Conservation (phyloP, 495 filamentous ascomycete genomes). For the Penicillium diatomitis region DNA sequence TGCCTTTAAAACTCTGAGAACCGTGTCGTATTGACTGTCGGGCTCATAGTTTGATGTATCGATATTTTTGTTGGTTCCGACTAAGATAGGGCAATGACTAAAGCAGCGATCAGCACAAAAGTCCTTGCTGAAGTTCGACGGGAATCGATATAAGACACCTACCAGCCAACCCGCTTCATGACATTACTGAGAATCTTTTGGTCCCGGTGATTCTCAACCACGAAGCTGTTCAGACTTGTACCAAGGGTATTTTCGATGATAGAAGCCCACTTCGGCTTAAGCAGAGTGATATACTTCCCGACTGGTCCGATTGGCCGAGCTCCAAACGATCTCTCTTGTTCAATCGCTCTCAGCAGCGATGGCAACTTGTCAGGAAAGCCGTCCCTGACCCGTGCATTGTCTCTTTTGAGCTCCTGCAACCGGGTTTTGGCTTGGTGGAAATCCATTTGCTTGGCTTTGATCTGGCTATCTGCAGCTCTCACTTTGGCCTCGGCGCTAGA, state of each 20-base stretch:
- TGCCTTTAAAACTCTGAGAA: constrained; percentile 65
- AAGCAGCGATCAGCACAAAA: constrained; percentile 8
- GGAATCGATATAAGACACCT: constrained; percentile 5
- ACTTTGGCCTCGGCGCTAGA: constrained; percentile 26
- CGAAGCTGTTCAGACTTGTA: constrained; percentile 55
- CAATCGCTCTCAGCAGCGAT: constrained; percentile 55
- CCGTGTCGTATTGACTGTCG: constrained; percentile 60
- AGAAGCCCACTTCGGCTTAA: constrained; percentile 75
- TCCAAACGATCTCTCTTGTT: constrained; percentile 54
- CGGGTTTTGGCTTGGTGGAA: constrained; percentile 34
- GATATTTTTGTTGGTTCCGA: constrained; percentile 50
- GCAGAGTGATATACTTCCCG: constrained; percentile 62
- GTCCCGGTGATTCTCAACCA: constrained; percentile 69
- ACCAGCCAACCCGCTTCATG: constrained; percentile 54
- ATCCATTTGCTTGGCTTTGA: constrained; percentile 26
- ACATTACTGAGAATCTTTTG: constrained; percentile 49
- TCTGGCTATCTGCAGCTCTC: constrained; percentile 13
- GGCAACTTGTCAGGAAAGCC: constrained; percentile 57
- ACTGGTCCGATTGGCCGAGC: constrained; percentile 76
- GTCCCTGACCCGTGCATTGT: constrained; percentile 38
- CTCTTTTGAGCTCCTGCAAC: constrained; percentile 41
- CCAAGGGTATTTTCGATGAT: constrained; percentile 70
- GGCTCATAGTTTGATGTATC: constrained; percentile 64
- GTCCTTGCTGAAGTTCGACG: background rate
- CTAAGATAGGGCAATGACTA: constrained; percentile 53